Conservation (phyloP, 2,329 filamentous ascomycete species). For the Hymenotorrendiella dingleyae region DNA sequence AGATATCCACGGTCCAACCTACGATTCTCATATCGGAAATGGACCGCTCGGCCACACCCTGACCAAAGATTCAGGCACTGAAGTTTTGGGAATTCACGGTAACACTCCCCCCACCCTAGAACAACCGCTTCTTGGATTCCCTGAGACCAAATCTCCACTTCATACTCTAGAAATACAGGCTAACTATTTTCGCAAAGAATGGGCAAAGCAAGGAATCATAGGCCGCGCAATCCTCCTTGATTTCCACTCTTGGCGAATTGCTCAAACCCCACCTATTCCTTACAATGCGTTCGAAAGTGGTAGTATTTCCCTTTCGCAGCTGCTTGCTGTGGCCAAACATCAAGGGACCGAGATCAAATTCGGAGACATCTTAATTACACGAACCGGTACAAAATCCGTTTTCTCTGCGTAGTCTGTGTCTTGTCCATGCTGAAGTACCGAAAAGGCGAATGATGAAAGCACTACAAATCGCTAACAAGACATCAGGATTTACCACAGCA, state of each 20-base stretch:
- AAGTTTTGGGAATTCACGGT: conserved; percentile 2
- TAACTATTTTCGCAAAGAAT: not conserved
- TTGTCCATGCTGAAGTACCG: too few relatives aligned
- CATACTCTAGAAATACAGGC: not conserved
- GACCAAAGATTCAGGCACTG: conserved; percentile 1
- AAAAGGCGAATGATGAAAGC: too few relatives aligned
- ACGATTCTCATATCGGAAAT: conserved; percentile 31
- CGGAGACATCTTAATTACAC: conserved; percentile 44
- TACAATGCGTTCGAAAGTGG: conserved; percentile 32
- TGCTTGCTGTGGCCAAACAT: conserved; percentile 37
- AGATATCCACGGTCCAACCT: conserved; percentile 20
- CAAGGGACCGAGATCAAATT: conserved; percentile 41
- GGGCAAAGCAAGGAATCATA: conserved; percentile 39
- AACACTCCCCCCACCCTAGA: too few relatives aligned
- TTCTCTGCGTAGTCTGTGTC: not conserved
- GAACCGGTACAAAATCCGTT: conserved; percentile 38
- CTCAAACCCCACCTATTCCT: conserved; percentile 30
- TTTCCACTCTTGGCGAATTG: conserved; percentile 34
- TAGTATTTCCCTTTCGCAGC: conserved; percentile 33
- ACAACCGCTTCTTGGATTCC: not conserved
- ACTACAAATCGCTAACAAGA: too few relatives aligned
- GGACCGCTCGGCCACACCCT: conserved; percentile 16
- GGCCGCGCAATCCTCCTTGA: conserved; percentile 51
- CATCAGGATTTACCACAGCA: conserved; percentile 21
- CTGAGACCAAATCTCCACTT: not conserved